Conservation (phyloP, 805 yeast genomes). For the Kluyveromyces siamensis region DNA sequence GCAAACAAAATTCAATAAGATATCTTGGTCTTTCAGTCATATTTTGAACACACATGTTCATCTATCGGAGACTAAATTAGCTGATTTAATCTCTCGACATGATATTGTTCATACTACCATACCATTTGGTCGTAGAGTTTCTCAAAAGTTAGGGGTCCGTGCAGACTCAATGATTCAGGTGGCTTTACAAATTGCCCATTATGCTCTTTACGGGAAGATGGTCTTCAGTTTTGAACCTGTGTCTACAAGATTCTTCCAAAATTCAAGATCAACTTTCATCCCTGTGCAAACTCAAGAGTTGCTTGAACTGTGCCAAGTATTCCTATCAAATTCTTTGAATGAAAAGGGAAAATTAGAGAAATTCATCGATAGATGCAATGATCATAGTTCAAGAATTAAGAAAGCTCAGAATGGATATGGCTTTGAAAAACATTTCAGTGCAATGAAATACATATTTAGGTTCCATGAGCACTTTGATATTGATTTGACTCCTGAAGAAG, state of each 20-base stretch:
- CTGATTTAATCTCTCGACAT: slow-evolving; percentile 72
- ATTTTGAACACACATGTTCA: slow-evolving; percentile 41
- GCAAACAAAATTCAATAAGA: slow-evolving; percentile 15
- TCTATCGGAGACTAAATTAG: slow-evolving; percentile 80
- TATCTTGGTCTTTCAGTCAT: slow-evolving; percentile 31
- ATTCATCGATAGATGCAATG: slow-evolving; percentile 42
- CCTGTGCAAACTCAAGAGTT: slow-evolving; percentile 52
- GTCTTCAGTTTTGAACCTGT: slow-evolving; percentile 90
- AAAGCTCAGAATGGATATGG: slow-evolving; percentile 55
- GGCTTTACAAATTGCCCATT: slow-evolving; percentile 85
- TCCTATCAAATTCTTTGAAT: slow-evolving; percentile 46
- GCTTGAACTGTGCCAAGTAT: slow-evolving; percentile 47
- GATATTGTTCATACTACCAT: slow-evolving; percentile 71
- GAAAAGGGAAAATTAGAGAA: slow-evolving; percentile 36
- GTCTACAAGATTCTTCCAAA: slow-evolving; percentile 58
- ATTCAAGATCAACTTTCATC: slow-evolving; percentile 62
- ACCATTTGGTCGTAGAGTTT: slow-evolving; percentile 69
- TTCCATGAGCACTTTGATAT: slow-evolving; percentile 30
- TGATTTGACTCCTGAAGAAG: slow-evolving; percentile 13
- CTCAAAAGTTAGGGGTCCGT: slow-evolving; percentile 69
- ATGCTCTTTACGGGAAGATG: slow-evolving; percentile 81
- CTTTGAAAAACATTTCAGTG: slow-evolving; percentile 63
- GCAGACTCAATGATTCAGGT: slow-evolving; percentile 89
- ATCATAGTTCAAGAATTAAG: slow-evolving; percentile 40
- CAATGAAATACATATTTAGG: slow-evolving; percentile 48